Conservation (phyloP, 75 land plant genomes). For the Selaginella moellendorffii region DNA sequence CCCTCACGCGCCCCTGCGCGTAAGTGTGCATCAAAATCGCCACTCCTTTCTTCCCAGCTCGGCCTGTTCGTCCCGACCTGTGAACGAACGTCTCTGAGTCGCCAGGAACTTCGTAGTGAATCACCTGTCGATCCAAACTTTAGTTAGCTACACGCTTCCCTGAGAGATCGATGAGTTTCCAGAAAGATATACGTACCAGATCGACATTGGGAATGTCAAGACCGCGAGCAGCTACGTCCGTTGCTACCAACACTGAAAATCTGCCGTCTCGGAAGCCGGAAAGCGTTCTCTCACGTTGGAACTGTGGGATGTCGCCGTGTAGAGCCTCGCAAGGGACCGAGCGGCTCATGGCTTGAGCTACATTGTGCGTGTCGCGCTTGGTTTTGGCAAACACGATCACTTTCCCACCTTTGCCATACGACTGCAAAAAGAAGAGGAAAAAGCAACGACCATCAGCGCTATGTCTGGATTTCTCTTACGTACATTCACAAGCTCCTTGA, state of each 20-base stretch:
- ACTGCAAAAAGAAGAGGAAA: constrained; percentile 31
- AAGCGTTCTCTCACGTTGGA: constrained; percentile 75
- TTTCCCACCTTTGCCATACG: constrained; percentile 89
- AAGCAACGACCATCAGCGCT: background rate
- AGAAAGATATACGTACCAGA: constrained; percentile 30
- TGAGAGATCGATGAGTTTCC: background rate
- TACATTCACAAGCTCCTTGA: constrained; percentile 43
- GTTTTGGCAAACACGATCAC: constrained; percentile 82
- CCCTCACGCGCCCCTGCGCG: constrained; percentile 30
- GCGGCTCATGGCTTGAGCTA: constrained; percentile 42
- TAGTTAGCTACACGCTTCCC: background rate
- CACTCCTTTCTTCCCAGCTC: constrained; percentile 88
- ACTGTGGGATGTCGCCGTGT: constrained; percentile 87
- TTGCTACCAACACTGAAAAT: constrained; percentile 78
- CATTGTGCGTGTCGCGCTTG: constrained; percentile 88
- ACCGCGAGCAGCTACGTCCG: constrained; percentile 91
- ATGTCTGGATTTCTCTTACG: background rate
- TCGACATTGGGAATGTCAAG: constrained; percentile 82
- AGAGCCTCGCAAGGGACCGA: constrained; percentile 64
- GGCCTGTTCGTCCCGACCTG: constrained; percentile 96
- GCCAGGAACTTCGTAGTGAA: constrained; percentile 8
- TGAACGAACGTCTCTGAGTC: constrained; percentile 23
- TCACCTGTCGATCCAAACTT: constrained; percentile 7
- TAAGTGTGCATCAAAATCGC: constrained; percentile 68
- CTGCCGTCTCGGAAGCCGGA: constrained; percentile 72